Conservation (phyloP, 2,329 filamentous ascomycete species). For the Diaporthe ampelina region DNA sequence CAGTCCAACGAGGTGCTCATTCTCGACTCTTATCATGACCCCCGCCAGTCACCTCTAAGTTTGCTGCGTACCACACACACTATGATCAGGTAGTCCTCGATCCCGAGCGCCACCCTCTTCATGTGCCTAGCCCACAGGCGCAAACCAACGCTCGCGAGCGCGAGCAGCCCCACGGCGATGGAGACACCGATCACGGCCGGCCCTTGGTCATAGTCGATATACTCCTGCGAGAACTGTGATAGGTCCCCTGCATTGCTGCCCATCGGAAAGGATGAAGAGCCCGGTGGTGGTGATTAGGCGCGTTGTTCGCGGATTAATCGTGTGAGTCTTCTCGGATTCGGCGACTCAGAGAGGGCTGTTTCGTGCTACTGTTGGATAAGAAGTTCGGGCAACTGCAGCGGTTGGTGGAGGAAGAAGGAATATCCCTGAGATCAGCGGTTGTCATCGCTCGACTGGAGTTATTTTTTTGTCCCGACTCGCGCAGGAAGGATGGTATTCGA, state of each 20-base stretch:
- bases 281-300: neutral
- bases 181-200: slow-evolving; percentile 17
- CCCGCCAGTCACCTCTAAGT: neutral
- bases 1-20: neutral
- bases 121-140: slow-evolving; percentile 27
- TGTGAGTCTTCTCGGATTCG: neutral
- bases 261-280: slow-evolving; percentile 1
- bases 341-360: neutral
- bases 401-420: neutral
- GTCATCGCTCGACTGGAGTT: neutral
- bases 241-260: slow-evolving; percentile 22
- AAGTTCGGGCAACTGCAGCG: neutral
- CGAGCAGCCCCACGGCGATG: slow-evolving; percentile 26
- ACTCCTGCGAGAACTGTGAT: slow-evolving; percentile 30
- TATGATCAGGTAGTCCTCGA: slow-evolving; percentile 30
- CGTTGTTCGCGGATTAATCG: neutral
- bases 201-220: slow-evolving; percentile 21
- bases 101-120: slow-evolving; percentile 25
- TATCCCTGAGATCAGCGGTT: slow-evolving; percentile 18
- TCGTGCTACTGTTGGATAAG: neutral
- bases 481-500: neutral
- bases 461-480: neutral
- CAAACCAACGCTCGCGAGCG: slow-evolving; percentile 17
- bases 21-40: neutral
- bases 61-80: slow-evolving; percentile 26